Evolutionary conservation across 148 eudicot species (phyloP).

Genomic region (Agrostemma githago): DNA sequence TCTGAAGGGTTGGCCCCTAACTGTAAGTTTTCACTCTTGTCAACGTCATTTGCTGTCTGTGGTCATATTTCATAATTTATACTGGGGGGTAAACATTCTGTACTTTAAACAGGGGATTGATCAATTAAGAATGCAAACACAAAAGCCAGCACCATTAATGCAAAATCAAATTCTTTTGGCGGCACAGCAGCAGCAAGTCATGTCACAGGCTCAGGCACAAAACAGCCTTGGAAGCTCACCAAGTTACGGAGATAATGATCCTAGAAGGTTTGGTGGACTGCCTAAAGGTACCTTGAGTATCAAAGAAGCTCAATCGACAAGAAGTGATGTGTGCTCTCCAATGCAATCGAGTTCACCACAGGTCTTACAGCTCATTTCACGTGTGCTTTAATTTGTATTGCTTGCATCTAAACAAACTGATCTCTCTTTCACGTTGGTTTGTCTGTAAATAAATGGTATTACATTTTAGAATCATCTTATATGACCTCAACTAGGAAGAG

Average conservation of each 20-base stretch:
- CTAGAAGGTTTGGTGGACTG: conserved; percentile 63
- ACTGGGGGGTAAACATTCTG: conserved; percentile 10
- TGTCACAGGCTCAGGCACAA: conserved; percentile 89
- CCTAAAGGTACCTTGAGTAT: conserved; percentile 74
- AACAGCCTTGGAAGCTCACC: conserved; percentile 68
- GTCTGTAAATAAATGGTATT: neutral
- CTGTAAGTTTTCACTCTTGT: conserved; percentile 48
- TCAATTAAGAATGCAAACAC: conserved; percentile 74
- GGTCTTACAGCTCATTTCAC: conserved; percentile 36
- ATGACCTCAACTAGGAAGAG: neutral
- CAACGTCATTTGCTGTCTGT: conserved; percentile 2
- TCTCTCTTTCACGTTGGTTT: neutral
- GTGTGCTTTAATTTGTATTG: neutral
- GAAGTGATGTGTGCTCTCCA: conserved; percentile 92
- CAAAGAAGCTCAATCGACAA: conserved; percentile 80
- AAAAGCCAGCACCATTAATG: conserved; percentile 54
- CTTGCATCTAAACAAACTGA: neutral
- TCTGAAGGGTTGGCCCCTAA: conserved; percentile 96
- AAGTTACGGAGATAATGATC: conserved; percentile 55
- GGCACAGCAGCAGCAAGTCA: conserved; percentile 75
- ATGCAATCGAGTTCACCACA: conserved; percentile 88
- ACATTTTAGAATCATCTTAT: neutral
- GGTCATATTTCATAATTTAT: neutral
- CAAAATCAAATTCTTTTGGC: conserved; percentile 84
- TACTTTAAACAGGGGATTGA: conserved; percentile 65